Evolutionary conservation across 352 stramenopile species (phyloP), one percentile per base, ranked within the genome.

Genomic region (Globisporangium uncinulatum): DNA sequence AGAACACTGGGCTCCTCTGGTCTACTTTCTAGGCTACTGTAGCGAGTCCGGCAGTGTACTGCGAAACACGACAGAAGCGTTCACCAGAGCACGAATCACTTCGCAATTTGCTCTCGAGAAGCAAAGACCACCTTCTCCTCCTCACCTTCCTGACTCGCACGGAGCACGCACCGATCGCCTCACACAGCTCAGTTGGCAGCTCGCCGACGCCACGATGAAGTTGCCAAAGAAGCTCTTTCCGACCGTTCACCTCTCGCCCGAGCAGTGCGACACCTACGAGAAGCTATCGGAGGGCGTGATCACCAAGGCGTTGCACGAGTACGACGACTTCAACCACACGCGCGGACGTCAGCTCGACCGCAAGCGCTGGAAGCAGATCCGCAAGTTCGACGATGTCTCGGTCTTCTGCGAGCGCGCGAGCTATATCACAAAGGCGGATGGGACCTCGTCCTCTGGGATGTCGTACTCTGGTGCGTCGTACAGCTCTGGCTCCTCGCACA

Each of bases 331-430:
- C 21, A 19, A 73, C 7, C 70, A 67, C 62, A 42, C 4, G 7
- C 45, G 60, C 44, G 45, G 50, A 2, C 64, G 63, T 1, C 57
- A 62, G 29, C 58, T 84, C 20, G 67, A 79, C 61, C 52, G 44
- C 14, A 59, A 61, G 15, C 71, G 65, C 19, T 84, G 74, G 74
- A 76, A 73, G 51, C 44, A 48, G 13, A 29, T 80, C 56, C 73
- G 70, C 50, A 56, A 67, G 32, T 62, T 59, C 10, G 71, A 74
- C 14, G 67, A 67, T 39, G 59, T 79, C 42, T 43, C 65, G 15
- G 70, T 74, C 20, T 78, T 71, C 56, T 53, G 61, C 17, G 67
- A 79, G 43, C 72, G 67, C 21, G 8, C 39, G 39, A 19, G 39
- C 39, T 44, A 44, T 14, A 7, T 19, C 2, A 4, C 6, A 6